These are phyloP conservation scores for Gremmenia infestans DNA, from an alignment of 2,329 filamentous ascomycete species.

Conservation along the genomic window DNA sequence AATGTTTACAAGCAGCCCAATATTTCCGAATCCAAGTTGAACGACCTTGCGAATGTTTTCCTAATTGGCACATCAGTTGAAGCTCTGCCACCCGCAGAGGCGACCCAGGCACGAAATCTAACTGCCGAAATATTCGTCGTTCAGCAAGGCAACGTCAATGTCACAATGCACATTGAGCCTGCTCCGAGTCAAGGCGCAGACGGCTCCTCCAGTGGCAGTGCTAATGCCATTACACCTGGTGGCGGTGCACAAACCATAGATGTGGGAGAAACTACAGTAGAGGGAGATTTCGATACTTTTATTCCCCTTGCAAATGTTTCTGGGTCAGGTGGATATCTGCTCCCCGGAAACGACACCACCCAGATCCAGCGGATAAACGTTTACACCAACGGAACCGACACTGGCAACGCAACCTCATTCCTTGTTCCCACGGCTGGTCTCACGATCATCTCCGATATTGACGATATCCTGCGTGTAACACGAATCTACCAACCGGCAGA, in stretches of 20 bases:
- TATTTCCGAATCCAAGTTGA: slow-evolving; percentile 57
- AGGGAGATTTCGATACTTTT: slow-evolving; percentile 73
- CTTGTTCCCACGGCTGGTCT: slow-evolving; percentile 66
- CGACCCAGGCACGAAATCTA: slow-evolving; percentile 66
- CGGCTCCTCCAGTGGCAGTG: slow-evolving; percentile 42
- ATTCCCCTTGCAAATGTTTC: slow-evolving; percentile 56
- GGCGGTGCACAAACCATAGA: slow-evolving; percentile 59
- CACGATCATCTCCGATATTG: slow-evolving; percentile 72
- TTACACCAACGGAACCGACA: slow-evolving; percentile 57
- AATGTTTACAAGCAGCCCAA: slow-evolving; percentile 79
- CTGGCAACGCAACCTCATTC: slow-evolving; percentile 71
- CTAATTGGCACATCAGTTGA: slow-evolving; percentile 60
- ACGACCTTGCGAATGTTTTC: slow-evolving; percentile 66
- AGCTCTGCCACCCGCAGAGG: slow-evolving; percentile 52
- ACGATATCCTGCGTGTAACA: slow-evolving; percentile 75
- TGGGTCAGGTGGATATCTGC: slow-evolving; percentile 45
- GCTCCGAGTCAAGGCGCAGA: slow-evolving; percentile 48
- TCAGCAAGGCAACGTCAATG: slow-evolving; percentile 60
- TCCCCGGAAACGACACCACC: slow-evolving; percentile 59
- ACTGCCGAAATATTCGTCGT: slow-evolving; percentile 71
- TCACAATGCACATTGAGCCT: slow-evolving; percentile 58
- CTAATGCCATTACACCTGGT: slow-evolving; percentile 43
- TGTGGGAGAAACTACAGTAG: slow-evolving; percentile 57
- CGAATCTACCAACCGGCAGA: slow-evolving; percentile 74
- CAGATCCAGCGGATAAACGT: slow-evolving; percentile 64